These are phyloP conservation scores for Sclerotinia minor DNA, from an alignment of 2,329 filamentous ascomycete genomes.

Conservation along the genomic window DNA sequence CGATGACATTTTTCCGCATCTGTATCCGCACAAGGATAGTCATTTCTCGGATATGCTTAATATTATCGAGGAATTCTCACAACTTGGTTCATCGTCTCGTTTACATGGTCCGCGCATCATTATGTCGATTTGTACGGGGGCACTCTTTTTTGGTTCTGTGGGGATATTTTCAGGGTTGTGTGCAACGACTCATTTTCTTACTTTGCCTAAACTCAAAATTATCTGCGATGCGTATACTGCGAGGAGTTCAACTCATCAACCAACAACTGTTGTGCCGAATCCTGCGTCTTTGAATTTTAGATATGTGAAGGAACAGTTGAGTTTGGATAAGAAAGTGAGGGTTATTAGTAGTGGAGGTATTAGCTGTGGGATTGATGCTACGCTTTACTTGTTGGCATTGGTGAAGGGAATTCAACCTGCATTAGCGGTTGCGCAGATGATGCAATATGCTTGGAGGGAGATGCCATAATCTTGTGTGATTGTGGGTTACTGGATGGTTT, in stretches of 20 bases:
- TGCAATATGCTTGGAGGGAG: slow-evolving; percentile 26
- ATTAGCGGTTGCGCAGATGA: slow-evolving; percentile 17
- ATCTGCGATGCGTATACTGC: slow-evolving; percentile 42
- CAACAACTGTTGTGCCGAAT: slow-evolving; percentile 13
- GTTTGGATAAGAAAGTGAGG: slow-evolving; percentile 43
- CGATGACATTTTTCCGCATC: slow-evolving; percentile 54
- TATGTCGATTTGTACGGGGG: slow-evolving; percentile 76
- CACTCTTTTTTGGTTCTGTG: slow-evolving; percentile 72
- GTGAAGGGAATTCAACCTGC: slow-evolving; percentile 15
- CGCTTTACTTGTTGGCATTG: slow-evolving; percentile 39
- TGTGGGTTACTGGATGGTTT: background rate
- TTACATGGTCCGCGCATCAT: slow-evolving; percentile 70
- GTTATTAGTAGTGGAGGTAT: slow-evolving; percentile 80
- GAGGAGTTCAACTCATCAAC: background rate
- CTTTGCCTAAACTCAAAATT: slow-evolving; percentile 77
- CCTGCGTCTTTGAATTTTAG: slow-evolving; percentile 19
- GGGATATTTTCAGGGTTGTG: slow-evolving; percentile 77
- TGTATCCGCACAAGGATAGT: slow-evolving; percentile 44
- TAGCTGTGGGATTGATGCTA: slow-evolving; percentile 78
- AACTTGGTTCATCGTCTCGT: slow-evolving; percentile 73
- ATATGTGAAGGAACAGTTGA: slow-evolving; percentile 22
- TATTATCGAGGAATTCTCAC: slow-evolving; percentile 73
- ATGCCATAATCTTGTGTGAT: slow-evolving; percentile 13
- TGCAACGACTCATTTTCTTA: slow-evolving; percentile 81
- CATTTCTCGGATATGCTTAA: slow-evolving; percentile 66